Conservation (phyloP, 352 stramenopile species). For the Globisporangium parvum region DNA sequence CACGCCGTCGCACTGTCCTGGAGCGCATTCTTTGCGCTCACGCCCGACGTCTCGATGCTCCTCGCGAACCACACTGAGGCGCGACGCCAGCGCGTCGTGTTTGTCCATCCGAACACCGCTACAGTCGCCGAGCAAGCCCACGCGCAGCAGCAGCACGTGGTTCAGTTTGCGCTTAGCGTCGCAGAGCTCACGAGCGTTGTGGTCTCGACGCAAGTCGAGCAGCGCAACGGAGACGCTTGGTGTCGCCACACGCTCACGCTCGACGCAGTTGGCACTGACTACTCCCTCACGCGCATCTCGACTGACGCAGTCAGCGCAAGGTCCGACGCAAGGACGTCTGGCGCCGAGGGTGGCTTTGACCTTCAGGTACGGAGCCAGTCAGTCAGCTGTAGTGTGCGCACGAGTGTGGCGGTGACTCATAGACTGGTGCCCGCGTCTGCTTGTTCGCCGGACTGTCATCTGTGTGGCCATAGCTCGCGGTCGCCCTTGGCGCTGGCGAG, state of each 20-base stretch:
- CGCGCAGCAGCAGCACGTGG: neutral
- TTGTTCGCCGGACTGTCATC: no score
- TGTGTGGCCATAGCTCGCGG: slow-evolving; percentile 9
- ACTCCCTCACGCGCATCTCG: slow-evolving; percentile 4
- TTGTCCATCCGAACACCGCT: neutral
- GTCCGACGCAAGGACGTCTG: no score
- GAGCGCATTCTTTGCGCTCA: slow-evolving; percentile 17
- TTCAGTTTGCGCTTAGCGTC: slow-evolving; percentile 12
- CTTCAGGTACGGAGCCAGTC: no score
- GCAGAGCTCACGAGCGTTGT: slow-evolving; percentile 7
- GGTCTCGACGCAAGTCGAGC: slow-evolving; percentile 2
- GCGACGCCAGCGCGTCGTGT: slow-evolving; percentile 9
- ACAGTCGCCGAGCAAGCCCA: neutral
- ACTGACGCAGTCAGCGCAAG: no score
- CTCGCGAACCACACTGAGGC: slow-evolving; percentile 13
- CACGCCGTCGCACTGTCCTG: slow-evolving; percentile 7
- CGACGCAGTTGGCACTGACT: slow-evolving; percentile 20
- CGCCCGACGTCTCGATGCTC: slow-evolving; percentile 23
- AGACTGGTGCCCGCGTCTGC: no score
- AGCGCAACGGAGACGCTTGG: neutral
- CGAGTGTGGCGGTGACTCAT: slow-evolving; percentile 7
- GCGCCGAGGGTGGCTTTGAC: no score
- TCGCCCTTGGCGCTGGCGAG: slow-evolving; percentile 28
- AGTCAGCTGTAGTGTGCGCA: neutral
- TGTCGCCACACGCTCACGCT: slow-evolving; percentile 6